A percentile compares a stretch with the other conserved stretches of the same genome.
Conservation (phyloP, 148 eudicot species). For the Hydrangea macrophylla region DNA sequence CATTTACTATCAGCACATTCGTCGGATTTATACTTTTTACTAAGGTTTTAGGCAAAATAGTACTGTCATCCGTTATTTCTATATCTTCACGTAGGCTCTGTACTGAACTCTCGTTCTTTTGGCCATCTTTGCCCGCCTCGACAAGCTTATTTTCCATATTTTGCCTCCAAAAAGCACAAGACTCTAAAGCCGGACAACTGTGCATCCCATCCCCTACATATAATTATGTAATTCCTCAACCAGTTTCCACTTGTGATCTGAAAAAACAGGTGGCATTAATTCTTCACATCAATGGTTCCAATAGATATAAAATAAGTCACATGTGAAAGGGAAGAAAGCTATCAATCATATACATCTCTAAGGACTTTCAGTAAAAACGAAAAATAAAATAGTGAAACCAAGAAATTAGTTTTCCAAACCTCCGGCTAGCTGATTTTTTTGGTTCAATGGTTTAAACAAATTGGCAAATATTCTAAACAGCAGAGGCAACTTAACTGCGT, state of each 20-base stretch:
- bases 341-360: background rate
- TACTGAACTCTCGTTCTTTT: constrained; percentile 14
- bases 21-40: constrained; percentile 8
- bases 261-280: background rate
- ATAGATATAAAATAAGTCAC: background rate
- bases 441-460: background rate
- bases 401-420: background rate
- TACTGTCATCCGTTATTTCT: constrained; percentile 17
- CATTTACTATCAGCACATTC: constrained; percentile 13
- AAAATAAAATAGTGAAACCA: background rate
- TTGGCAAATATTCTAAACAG: background rate
- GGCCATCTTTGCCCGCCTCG: constrained; percentile 6
- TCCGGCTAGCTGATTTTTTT: background rate
- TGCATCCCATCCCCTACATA: background rate
- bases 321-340: background rate
- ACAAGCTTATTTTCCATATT: constrained; percentile 21
- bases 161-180: background rate
- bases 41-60: background rate
- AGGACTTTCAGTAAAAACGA: background rate
- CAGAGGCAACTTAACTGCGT: no score
- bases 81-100: constrained; percentile 9
- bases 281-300: background rate
- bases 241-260: constrained; percentile 4
- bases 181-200: background rate
- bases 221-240: background rate